A percentile compares a stretch with the other conserved stretches of the same genome.
phyloP scores from a whole-genome alignment of 441 rosid species.

The Syzygium syzygioides region DNA sequence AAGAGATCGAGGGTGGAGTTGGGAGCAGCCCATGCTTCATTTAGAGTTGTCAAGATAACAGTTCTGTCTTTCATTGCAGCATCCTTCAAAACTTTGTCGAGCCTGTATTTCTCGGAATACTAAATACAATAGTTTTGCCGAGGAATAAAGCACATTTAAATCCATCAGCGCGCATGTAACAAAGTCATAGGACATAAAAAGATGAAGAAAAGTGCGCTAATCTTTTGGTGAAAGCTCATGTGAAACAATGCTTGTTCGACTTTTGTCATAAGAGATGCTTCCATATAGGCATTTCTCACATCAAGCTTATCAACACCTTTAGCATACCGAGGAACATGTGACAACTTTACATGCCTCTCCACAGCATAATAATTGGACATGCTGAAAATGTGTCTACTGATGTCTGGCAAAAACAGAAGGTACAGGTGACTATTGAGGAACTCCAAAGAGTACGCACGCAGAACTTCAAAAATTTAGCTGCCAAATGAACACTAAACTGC shows the following conservation, averaged over 20 bases:
- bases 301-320: not conserved
- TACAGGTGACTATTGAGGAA: not conserved
- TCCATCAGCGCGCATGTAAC: not conserved
- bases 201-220: not conserved
- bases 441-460: not conserved
- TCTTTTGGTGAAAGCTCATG: not conserved
- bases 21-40: conserved; percentile 80
- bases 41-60: conserved; percentile 69
- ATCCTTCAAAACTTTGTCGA: conserved; percentile 46
- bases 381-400: not conserved
- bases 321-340: not conserved
- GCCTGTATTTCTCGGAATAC: conserved; percentile 33
- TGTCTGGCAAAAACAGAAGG: not conserved
- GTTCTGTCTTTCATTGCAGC: conserved; percentile 64
- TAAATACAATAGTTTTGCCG: not conserved
- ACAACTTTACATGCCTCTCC: not conserved
- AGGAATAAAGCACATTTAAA: not conserved
- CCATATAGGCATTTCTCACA: not conserved
- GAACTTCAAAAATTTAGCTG: not conserved
- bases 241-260: not conserved
- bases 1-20: conserved; percentile 62
- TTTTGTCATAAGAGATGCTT: not conserved
- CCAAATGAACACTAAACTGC: not conserved
- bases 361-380: not conserved
- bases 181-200: not conserved